Conservation (phyloP, 805 yeast species). For the Lachancea fermentati region DNA sequence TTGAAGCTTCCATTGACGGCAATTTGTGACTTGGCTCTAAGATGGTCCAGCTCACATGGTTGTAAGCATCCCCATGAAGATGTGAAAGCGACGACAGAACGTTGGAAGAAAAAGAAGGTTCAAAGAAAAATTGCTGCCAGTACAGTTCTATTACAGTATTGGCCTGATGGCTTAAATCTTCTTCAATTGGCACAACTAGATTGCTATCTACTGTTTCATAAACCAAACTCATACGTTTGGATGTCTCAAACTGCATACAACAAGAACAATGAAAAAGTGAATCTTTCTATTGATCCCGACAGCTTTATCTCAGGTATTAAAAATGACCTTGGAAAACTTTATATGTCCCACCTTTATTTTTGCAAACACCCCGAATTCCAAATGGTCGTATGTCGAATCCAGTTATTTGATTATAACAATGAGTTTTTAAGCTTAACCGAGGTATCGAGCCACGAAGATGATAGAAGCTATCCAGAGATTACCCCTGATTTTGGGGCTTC, state of each 20-base stretch:
- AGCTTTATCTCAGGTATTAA: conserved; percentile 45
- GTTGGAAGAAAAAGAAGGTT: conserved; percentile 11
- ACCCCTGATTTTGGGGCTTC: neutral
- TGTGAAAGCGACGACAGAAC: conserved; percentile 7
- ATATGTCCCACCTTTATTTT: conserved; percentile 58
- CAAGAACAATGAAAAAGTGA: conserved; percentile 27
- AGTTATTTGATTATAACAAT: conserved; percentile 52
- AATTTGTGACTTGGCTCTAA: conserved; percentile 16
- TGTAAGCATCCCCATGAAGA: neutral
- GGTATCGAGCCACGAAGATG: neutral
- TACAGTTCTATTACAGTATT: conserved; percentile 16
- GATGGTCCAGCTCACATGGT: conserved; percentile 22
- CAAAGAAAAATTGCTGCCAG: conserved; percentile 13
- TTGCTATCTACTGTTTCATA: conserved; percentile 56
- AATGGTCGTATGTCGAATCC: conserved; percentile 55
- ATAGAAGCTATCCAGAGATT: neutral
- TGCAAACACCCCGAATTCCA: conserved; percentile 62
- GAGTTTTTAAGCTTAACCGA: conserved; percentile 2
- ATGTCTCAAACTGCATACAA: conserved; percentile 26
- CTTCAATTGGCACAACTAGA: conserved; percentile 57
- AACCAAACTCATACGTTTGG: conserved; percentile 41
- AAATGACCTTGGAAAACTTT: conserved; percentile 44
- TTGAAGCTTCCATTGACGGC: conserved; percentile 17
- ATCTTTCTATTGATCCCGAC: conserved; percentile 41
- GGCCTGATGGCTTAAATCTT: conserved; percentile 24